These are phyloP conservation scores for Ilex paraguariensis DNA, from an alignment of 305 asterid genomes.

Conservation along the genomic window DNA sequence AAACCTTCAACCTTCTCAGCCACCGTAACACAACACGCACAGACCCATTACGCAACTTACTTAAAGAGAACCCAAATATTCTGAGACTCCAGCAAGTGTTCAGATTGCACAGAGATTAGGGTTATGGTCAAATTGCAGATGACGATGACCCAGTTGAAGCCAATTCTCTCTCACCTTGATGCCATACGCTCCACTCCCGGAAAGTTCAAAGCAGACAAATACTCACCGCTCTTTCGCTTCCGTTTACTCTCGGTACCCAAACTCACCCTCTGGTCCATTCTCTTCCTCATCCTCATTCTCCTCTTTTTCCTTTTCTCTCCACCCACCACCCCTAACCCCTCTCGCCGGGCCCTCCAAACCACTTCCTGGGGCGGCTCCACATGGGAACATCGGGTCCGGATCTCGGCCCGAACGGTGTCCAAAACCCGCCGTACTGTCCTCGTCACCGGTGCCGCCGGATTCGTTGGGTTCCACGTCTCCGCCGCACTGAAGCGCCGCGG, in stretches of 20 bases:
- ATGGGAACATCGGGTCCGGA: conserved; percentile 42
- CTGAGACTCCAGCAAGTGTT: too few species aligned
- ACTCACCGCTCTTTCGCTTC: conserved; percentile 35
- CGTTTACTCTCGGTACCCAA: conserved; percentile 30
- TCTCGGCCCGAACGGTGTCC: conserved; percentile 40
- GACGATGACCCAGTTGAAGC: conserved; percentile 55
- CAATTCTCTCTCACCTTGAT: conserved; percentile 44
- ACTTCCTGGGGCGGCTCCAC: conserved; percentile 11
- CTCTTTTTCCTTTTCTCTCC: conserved; percentile 37
- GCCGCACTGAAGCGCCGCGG: conserved; percentile 56
- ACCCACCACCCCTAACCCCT: conserved; percentile 26
- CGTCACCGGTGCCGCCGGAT: conserved; percentile 75
- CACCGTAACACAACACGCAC: too few species aligned
- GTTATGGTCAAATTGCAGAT: conserved; percentile 16
- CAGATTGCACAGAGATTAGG: too few species aligned
- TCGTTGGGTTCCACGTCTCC: conserved; percentile 72
- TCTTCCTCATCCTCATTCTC: conserved; percentile 35
- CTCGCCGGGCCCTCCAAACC: conserved; percentile 36
- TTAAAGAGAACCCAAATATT: too few species aligned
- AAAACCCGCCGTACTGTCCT: conserved; percentile 34
- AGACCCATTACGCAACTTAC: too few species aligned
- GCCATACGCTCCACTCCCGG: conserved; percentile 43
- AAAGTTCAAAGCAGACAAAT: conserved; percentile 35
- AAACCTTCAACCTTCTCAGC: too few species aligned
- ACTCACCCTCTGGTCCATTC: conserved; percentile 49